Evolutionary conservation across 768 basidiomycete species (phyloP).

Genomic region (Tylopilus plumbeoviolaceoides): DNA sequence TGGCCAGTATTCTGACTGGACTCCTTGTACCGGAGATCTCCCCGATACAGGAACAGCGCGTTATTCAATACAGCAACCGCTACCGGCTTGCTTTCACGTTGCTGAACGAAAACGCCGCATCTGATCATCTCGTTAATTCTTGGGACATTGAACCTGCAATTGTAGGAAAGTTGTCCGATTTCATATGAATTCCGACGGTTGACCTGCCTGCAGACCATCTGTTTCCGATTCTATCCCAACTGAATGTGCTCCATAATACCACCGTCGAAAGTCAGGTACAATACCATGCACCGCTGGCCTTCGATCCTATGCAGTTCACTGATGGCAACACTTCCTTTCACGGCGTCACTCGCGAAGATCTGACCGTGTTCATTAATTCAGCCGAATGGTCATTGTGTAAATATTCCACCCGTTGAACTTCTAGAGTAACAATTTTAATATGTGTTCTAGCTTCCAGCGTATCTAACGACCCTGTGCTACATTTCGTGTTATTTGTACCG

Average conservation of each 20-base stretch:
- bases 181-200: conserved; percentile 17
- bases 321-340: conserved; percentile 38
- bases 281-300: conserved; percentile 85
- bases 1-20: conserved; percentile 36
- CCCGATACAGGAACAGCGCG: conserved; percentile 46
- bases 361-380: conserved; percentile 92
- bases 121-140: conserved; percentile 50
- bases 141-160: conserved; percentile 77
- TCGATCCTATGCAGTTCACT: conserved; percentile 49
- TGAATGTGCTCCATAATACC: conserved; percentile 78
- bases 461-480: conserved; percentile 90
- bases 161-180: conserved; percentile 44
- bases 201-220: conserved; percentile 54
- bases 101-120: conserved; percentile 83
- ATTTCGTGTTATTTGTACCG: conserved; percentile 89
- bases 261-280: conserved; percentile 94
- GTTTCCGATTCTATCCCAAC: conserved; percentile 53
- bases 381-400: conserved; percentile 93
- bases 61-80: conserved; percentile 73
- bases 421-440: conserved; percentile 2
- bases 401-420: conserved; percentile 16
- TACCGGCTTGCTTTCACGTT: conserved; percentile 91
- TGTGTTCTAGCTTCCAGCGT: conserved; percentile 72
- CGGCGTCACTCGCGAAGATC: conserved; percentile 71
- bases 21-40: conserved; percentile 43